phyloP scores from a whole-genome alignment of 2,329 filamentous ascomycete genomes.

The Ophiocordyceps camponoti-floridani region DNA sequence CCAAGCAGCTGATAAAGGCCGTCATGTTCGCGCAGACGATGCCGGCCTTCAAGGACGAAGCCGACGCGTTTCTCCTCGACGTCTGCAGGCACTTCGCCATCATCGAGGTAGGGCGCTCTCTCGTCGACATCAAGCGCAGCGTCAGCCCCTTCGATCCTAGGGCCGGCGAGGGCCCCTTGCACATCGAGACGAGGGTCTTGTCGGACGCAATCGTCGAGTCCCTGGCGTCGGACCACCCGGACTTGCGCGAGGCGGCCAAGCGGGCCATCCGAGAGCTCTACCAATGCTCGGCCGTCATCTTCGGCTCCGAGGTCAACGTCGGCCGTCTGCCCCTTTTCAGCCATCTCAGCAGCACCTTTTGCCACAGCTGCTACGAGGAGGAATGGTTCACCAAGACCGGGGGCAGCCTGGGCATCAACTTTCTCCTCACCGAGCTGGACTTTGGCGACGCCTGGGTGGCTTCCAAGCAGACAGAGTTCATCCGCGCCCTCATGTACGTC shows the following conservation, averaged over 20 bases:
- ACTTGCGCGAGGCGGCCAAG: conserved; percentile 70
- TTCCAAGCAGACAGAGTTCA: conserved; percentile 70
- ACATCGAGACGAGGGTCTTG: conserved; percentile 71
- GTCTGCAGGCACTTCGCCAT: conserved; percentile 82
- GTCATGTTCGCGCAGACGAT: conserved; percentile 73
- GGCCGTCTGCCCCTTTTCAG: conserved; percentile 70
- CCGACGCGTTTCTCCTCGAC: conserved; percentile 57
- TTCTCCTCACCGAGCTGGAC: conserved; percentile 69
- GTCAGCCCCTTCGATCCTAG: conserved; percentile 68
- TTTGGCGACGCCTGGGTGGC: conserved; percentile 72
- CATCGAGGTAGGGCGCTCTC: conserved; percentile 71
- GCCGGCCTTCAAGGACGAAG: conserved; percentile 60
- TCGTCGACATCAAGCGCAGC: conserved; percentile 62
- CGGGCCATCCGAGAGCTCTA: conserved; percentile 62
- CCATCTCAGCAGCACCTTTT: conserved; percentile 68
- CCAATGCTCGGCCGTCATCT: conserved; percentile 57
- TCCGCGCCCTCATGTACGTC: conserved; percentile 84
- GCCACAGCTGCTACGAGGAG: conserved; percentile 89
- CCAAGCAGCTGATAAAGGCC: conserved; percentile 80
- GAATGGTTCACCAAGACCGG: conserved; percentile 98
- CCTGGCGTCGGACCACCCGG: conserved; percentile 65
- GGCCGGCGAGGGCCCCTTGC: conserved; percentile 72
- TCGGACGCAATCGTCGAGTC: conserved; percentile 84
- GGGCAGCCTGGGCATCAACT: conserved; percentile 76
- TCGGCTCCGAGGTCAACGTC: conserved; percentile 55